Evolutionary conservation across 2,329 filamentous ascomycete species (phyloP).

Genomic region (Alternaria ethzedia): DNA sequence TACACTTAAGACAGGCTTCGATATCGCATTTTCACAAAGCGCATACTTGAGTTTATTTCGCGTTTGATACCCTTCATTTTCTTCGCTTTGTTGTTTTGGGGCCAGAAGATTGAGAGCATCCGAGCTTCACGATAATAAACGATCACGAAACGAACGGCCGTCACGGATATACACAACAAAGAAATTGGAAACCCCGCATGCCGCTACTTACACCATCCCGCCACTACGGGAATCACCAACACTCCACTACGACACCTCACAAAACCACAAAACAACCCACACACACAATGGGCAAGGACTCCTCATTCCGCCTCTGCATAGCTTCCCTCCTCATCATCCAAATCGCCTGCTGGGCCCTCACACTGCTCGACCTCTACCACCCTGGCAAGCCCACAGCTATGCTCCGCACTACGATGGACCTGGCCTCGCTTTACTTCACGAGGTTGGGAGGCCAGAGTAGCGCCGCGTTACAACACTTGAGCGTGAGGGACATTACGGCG

Average conservation of each 20-base stretch:
- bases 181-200: background rate
- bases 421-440: constrained; percentile 13
- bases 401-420: constrained; percentile 26
- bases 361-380: constrained; percentile 38
- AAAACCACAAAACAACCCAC: background rate
- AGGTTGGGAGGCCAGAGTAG: constrained; percentile 13
- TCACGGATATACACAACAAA: background rate
- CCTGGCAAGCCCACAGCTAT: constrained; percentile 36
- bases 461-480: constrained; percentile 14
- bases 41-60: rapidly evolving
- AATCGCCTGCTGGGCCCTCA: constrained; percentile 39
- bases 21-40: background rate
- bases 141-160: background rate
- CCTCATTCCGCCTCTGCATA: constrained; percentile 38
- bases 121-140: background rate
- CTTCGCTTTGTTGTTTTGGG: background rate
- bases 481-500: constrained; percentile 23
- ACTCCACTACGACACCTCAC: background rate
- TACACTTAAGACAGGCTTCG: background rate
- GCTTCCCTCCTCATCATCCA: constrained; percentile 40
- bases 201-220: background rate
- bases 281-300: constrained; percentile 31
- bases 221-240: background rate
- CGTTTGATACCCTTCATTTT: background rate
- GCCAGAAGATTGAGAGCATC: background rate